These are phyloP conservation scores for Lactifluus echinatus DNA, from an alignment of 768 basidiomycete species.

Conservation along the genomic window DNA sequence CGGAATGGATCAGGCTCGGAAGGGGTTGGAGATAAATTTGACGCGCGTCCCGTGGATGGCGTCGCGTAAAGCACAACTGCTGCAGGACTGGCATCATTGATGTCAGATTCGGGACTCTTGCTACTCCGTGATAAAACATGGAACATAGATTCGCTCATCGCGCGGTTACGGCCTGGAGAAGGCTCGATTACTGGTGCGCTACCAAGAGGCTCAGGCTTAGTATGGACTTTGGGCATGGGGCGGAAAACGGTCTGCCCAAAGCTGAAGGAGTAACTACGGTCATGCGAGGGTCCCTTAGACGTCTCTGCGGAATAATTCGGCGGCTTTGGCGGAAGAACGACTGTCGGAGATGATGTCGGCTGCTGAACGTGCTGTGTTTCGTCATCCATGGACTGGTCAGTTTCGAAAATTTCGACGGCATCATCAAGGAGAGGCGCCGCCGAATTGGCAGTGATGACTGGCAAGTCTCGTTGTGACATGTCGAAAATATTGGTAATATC, in stretches of 20 bases:
- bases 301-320: constrained; percentile 19
- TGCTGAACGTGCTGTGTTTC: constrained; percentile 13
- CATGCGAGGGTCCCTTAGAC: constrained; percentile 28
- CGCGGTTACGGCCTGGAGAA: constrained; percentile 36
- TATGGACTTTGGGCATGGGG: constrained; percentile 31
- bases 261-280: constrained; percentile 62
- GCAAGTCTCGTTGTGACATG: constrained; percentile 47
- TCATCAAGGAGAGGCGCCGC: constrained; percentile 28
- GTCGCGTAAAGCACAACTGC: constrained; percentile 39
- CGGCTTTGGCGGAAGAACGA: not conserved
- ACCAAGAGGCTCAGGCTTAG: not conserved
- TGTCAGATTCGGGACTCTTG: constrained; percentile 48
- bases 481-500: constrained; percentile 49
- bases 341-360: not conserved
- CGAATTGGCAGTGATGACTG: constrained; percentile 32
- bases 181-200: constrained; percentile 1
- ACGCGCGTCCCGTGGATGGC: constrained; percentile 16
- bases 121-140: constrained; percentile 43
- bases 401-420: constrained; percentile 32
- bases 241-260: constrained; percentile 57
- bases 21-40: constrained; percentile 17
- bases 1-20: constrained; percentile 66
- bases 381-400: constrained; percentile 22
- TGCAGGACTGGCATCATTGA: constrained; percentile 47
- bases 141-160: constrained; percentile 58